Percentiles rank a stretch among this genome's conserved stretches.
Evolutionary conservation across 257 asterid species (phyloP).

Genomic region (Thymus quinquecostatus): DNA sequence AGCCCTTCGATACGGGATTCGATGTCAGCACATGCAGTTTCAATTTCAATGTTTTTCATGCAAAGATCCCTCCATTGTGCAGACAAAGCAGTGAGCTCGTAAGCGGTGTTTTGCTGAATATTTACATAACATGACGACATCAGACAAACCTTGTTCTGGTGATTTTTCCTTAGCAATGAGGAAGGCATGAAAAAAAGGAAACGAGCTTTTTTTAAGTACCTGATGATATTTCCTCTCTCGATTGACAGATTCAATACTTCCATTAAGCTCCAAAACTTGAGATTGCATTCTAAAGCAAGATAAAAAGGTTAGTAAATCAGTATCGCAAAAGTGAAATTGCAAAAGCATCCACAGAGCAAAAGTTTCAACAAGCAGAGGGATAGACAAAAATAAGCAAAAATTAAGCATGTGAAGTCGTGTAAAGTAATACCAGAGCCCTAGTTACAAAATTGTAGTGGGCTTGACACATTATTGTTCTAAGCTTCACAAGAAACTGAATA

Average conservation of each 20-base stretch:
- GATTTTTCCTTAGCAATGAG: slow-evolving; percentile 16
- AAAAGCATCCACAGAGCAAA: slow-evolving; percentile 4
- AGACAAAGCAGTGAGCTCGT: slow-evolving; percentile 87
- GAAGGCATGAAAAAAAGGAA: background rate
- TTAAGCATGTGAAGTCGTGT: background rate
- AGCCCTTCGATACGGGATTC: slow-evolving; percentile 61
- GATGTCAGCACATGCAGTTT: slow-evolving; percentile 73
- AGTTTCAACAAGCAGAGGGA: slow-evolving; percentile 7
- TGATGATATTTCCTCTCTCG: slow-evolving; percentile 99
- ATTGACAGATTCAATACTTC: slow-evolving; percentile 77
- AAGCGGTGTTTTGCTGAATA: slow-evolving; percentile 92
- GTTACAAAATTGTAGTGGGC: background rate
- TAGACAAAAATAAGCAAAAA: background rate
- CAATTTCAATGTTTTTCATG: slow-evolving; percentile 83
- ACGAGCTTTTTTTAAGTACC: slow-evolving; percentile 46
- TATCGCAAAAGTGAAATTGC: slow-evolving; percentile 9
- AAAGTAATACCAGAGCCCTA: slow-evolving; percentile 10
- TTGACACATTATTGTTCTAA: no score
- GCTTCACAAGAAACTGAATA: background rate
- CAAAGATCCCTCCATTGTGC: slow-evolving; percentile 96
- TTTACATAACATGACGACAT: slow-evolving; percentile 19
- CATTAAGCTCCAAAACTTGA: slow-evolving; percentile 72
- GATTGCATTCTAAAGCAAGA: slow-evolving; percentile 65
- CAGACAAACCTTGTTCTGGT: background rate
- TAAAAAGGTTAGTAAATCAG: background rate